Conservation (phyloP, 1,284 basidiomycete species). For the Athelia sp. region DNA sequence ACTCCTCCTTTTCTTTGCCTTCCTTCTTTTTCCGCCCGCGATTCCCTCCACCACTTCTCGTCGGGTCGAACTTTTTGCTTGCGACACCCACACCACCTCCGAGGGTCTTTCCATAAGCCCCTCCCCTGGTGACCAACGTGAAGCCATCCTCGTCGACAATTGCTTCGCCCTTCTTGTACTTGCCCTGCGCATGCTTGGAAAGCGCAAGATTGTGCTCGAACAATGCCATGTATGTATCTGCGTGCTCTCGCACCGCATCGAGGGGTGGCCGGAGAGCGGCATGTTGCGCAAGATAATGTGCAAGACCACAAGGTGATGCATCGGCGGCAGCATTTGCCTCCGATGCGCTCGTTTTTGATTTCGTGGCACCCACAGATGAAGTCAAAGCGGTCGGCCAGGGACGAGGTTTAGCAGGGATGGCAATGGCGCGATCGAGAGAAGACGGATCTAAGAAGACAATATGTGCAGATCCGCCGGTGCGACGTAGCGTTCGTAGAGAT, state of each 20-base stretch:
- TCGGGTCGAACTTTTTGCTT: constrained; percentile 65
- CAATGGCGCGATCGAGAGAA: constrained; percentile 63
- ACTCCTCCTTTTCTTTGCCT: constrained; percentile 66
- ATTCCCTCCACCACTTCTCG: constrained; percentile 37
- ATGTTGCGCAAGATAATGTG: constrained; percentile 65
- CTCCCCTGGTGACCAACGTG: constrained; percentile 83
- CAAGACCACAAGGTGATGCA: constrained; percentile 39
- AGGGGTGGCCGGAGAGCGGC: constrained; percentile 66
- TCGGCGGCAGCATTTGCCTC: too few species aligned
- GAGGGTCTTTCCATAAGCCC: constrained; percentile 80
- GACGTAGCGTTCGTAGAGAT: constrained; percentile 47
- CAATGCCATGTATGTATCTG: constrained; percentile 69
- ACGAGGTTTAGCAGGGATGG: constrained; percentile 40
- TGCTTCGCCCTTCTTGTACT: constrained; percentile 75
- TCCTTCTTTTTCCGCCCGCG: constrained; percentile 54
- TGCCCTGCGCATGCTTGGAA: constrained; percentile 51
- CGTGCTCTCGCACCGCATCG: constrained; percentile 65
- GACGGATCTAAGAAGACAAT: constrained; percentile 75
- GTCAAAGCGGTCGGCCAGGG: constrained; percentile 59
- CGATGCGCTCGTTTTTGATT: too few species aligned
- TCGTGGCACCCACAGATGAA: constrained; percentile 24
- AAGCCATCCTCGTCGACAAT: constrained; percentile 92
- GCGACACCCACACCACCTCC: constrained; percentile 79
- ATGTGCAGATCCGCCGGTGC: constrained; percentile 65
- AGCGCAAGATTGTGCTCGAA: constrained; percentile 72